Evolutionary conservation across 805 yeast species (phyloP).

Genomic region (Kuraishia hungarica): DNA sequence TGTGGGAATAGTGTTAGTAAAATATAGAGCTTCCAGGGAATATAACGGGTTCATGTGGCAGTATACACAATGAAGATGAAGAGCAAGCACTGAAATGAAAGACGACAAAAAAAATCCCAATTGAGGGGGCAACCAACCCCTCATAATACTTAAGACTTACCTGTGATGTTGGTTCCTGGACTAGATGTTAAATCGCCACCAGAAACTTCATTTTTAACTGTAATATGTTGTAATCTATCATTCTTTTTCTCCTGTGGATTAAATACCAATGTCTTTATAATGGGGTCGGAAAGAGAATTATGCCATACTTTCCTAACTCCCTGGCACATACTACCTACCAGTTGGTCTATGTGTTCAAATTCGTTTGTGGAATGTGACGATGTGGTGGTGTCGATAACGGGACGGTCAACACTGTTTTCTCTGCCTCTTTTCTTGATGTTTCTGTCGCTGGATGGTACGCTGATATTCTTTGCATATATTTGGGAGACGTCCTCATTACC

Average conservation of each 20-base stretch:
- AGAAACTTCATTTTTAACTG: neutral
- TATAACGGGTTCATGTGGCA: too few species aligned
- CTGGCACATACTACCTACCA: neutral
- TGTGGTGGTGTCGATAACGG: neutral
- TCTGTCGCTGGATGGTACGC: too few species aligned
- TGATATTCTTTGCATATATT: too few species aligned
- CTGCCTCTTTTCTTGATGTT: neutral
- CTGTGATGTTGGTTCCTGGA: too few species aligned
- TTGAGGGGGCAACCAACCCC: too few species aligned
- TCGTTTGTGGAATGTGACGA: neutral
- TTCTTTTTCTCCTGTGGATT: neutral
- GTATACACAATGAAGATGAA: too few species aligned
- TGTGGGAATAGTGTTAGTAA: neutral
- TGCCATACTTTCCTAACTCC: neutral
- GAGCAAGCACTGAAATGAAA: too few species aligned
- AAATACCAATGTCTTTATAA: neutral
- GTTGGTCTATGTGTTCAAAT: neutral
- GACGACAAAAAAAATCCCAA: too few species aligned
- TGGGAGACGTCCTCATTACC: too few species aligned
- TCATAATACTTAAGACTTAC: too few species aligned
- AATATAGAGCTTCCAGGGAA: too few species aligned
- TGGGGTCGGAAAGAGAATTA: neutral
- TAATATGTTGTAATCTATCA: neutral
- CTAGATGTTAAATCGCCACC: neutral
- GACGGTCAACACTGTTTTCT: neutral